phyloP scores from a whole-genome alignment of 768 basidiomycete genomes.

The Leucocoprinus birnbaumii region DNA sequence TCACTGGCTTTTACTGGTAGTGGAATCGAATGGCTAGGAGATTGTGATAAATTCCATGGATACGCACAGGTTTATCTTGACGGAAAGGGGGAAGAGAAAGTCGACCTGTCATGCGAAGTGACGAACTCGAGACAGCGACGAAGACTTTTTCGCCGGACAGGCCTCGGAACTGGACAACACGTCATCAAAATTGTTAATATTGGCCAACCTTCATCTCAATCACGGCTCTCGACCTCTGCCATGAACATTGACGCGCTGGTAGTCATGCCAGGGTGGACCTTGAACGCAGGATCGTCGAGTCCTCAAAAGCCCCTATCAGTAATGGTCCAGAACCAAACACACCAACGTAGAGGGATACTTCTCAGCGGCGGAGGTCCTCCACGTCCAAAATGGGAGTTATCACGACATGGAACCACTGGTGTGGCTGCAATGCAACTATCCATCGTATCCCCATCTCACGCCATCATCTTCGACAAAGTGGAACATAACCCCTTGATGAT shows the following conservation, averaged over 20 bases:
- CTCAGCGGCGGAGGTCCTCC: conserved; percentile 5
- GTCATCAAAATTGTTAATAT: conserved; percentile 62
- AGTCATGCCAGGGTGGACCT: conserved; percentile 43
- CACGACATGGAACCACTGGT: conserved; percentile 68
- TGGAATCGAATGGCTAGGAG: conserved; percentile 79
- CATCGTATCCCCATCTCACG: conserved; percentile 67
- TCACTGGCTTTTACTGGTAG: conserved; percentile 67
- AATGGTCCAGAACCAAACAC: not conserved
- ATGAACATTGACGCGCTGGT: conserved; percentile 68
- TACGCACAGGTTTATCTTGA: conserved; percentile 57
- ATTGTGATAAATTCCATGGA: conserved; percentile 51
- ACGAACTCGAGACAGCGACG: conserved; percentile 45
- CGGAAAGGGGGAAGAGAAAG: conserved; percentile 37
- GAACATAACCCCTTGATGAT: conserved; percentile 80
- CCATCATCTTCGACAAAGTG: conserved; percentile 78
- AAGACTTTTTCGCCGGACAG: conserved; percentile 60
- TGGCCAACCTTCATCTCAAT: conserved; percentile 34
- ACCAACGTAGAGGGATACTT: not conserved
- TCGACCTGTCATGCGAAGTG: conserved; percentile 43
- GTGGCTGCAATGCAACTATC: conserved; percentile 78
- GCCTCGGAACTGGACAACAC: conserved; percentile 50
- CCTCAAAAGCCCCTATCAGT: not conserved
- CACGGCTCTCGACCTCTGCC: conserved; percentile 23
- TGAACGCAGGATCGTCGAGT: not conserved
- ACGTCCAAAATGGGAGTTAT: conserved; percentile 48